Evolutionary conservation across 768 basidiomycete genomes (phyloP).

Genomic region (Lactarius deliciosus): DNA sequence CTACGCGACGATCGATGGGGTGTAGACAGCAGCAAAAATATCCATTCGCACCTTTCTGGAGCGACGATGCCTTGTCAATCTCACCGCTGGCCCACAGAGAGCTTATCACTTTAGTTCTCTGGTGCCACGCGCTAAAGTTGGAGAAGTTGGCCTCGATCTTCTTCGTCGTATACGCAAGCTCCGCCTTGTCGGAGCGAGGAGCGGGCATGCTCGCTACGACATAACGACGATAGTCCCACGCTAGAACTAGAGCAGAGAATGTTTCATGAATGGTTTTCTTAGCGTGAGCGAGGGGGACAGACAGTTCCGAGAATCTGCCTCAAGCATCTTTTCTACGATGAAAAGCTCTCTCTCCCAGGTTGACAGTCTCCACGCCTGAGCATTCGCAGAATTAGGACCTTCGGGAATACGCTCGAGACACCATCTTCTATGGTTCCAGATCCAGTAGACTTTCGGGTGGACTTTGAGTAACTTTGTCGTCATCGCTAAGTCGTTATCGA

Average conservation of each 20-base stretch:
- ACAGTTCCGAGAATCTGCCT: slow-evolving; percentile 94
- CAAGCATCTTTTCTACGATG: slow-evolving; percentile 90
- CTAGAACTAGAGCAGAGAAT: slow-evolving; percentile 61
- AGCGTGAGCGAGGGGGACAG: slow-evolving; percentile 34
- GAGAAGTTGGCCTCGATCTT: slow-evolving; percentile 96
- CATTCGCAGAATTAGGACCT: slow-evolving; percentile 56
- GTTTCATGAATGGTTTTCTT: background rate
- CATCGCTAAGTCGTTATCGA: slow-evolving; percentile 73
- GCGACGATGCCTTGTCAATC: slow-evolving; percentile 52
- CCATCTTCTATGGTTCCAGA: slow-evolving; percentile 98
- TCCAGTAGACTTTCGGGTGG: slow-evolving; percentile 96
- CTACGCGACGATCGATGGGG: slow-evolving; percentile 42
- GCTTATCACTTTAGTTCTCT: slow-evolving; percentile 78
- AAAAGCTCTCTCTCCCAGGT: slow-evolving; percentile 86
- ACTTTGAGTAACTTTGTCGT: slow-evolving; percentile 78
- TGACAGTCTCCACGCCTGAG: slow-evolving; percentile 67
- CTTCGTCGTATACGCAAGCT: slow-evolving; percentile 79
- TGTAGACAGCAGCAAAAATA: background rate
- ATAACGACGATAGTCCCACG: slow-evolving; percentile 93
- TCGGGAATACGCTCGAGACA: slow-evolving; percentile 84
- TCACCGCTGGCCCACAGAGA: slow-evolving; percentile 62
- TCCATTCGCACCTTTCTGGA: slow-evolving; percentile 61
- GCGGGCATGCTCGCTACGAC: slow-evolving; percentile 70
- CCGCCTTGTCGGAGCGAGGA: slow-evolving; percentile 55
- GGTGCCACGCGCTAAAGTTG: slow-evolving; percentile 99